Conservation (phyloP, 2,329 filamentous ascomycete genomes). For the Passalora sequoiae region DNA sequence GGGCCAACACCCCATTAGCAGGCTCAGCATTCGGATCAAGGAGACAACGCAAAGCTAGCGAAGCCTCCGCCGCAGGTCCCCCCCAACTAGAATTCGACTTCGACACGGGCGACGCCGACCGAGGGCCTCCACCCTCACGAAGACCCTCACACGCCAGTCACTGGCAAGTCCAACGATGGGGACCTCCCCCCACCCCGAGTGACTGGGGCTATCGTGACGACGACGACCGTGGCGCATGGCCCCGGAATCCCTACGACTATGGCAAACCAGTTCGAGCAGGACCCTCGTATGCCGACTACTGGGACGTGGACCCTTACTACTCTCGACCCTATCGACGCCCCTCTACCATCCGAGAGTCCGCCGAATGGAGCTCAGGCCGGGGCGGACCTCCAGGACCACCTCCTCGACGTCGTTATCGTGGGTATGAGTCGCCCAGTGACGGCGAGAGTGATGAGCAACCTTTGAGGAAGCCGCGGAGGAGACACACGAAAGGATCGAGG, state of each 20-base stretch:
- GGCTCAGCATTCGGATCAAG: no score
- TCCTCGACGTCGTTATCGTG: slow-evolving; percentile 9
- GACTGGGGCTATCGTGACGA: slow-evolving; percentile 26
- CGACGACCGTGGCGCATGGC: slow-evolving; percentile 20
- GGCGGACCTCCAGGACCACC: slow-evolving; percentile 18
- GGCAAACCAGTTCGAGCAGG: slow-evolving; percentile 15
- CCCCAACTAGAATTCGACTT: slow-evolving; percentile 23
- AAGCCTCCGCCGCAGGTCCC: slow-evolving; percentile 10
- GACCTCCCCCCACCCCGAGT: slow-evolving; percentile 17
- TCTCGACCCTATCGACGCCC: slow-evolving; percentile 23
- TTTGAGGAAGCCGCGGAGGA: slow-evolving; percentile 10
- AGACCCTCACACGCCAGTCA: slow-evolving; percentile 19
- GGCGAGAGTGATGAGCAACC: slow-evolving; percentile 24
- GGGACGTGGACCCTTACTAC: slow-evolving; percentile 25
- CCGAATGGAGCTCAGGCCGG: slow-evolving; percentile 16
- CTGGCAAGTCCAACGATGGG: slow-evolving; percentile 24
- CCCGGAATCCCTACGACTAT: slow-evolving; percentile 25
- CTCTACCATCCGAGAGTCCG: slow-evolving; percentile 18
- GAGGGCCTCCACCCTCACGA: slow-evolving; percentile 5
- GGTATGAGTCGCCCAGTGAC: slow-evolving; percentile 20
- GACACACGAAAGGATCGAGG: slow-evolving; percentile 9
- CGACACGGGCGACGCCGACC: slow-evolving; percentile 12
- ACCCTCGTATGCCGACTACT: slow-evolving; percentile 17
- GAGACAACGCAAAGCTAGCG: slow-evolving; percentile 18
- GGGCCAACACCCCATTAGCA: no score